Base-by-base conservation (phyloP, 495 filamentous ascomycete genomes). In the Trichocladium antarcticum region DNA sequence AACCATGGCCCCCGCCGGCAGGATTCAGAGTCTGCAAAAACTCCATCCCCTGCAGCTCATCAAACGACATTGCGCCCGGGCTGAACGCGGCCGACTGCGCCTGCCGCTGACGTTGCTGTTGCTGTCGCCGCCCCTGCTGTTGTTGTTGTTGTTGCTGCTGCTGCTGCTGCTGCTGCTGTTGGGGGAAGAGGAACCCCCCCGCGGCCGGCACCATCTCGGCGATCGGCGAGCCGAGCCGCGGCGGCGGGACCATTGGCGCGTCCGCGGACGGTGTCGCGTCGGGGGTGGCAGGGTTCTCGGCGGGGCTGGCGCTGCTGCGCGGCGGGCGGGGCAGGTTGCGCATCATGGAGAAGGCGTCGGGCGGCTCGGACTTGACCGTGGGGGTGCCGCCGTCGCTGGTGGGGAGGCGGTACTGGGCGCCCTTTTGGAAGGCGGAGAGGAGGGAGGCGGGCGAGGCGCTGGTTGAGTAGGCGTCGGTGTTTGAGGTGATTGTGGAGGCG, bases 21-120 rank as follows among this genome's bases (percentile, higher is more conserved):
- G 11, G 24, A 27, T 27, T 27, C 24, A 70, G 50, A 15, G 37
- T 54, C 45, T 72, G 70, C 16, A 75, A 39, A 43, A 74, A 72
- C 31, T 75, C 72, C 57, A 75, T 63, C 7, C 66, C 68, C 36
- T 71, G 69, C 42, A 73, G 34, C 21, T 72, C 69, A 15, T 60
- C 64, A 14, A 65, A 64, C 12, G 63, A 61, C 35, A 67, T 48
- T 8, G 53, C 40, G 1, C 46, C 51, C 0, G 59, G 50, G 15
- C 51, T 50, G 41, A 45, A 59, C 20, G 8, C 51, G 20, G 52
- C 47, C 22, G 46, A 42, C 51, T 53, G 3, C 8, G 3, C 4
- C 8, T 3, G 4, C 8, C 8, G 24, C 37, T 57, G 51, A n/a
- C 47, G 46, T 19, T 50, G 47, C 20, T 51, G 57, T 38, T 40